Conservation (phyloP, 1,139 yeast species). For the Casaregolazyma suthepensis region DNA sequence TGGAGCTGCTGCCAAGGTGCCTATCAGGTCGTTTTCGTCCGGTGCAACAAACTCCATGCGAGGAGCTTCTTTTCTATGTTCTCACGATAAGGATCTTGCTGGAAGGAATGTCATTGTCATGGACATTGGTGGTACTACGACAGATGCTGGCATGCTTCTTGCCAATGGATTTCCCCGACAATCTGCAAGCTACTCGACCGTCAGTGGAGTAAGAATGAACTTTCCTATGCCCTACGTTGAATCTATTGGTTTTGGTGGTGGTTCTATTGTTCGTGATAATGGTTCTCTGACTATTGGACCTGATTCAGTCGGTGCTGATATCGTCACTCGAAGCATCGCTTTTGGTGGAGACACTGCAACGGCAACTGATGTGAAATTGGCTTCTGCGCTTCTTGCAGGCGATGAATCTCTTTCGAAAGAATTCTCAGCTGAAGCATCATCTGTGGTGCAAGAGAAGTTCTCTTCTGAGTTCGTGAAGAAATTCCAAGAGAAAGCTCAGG, state of each 20-base stretch:
- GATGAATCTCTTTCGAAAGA: conserved; percentile 1
- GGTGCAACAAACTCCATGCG: conserved; percentile 45
- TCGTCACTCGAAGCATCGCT: conserved; percentile 28
- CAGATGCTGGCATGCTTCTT: conserved; percentile 40
- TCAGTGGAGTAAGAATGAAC: conserved; percentile 42
- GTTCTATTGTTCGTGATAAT: conserved; percentile 35
- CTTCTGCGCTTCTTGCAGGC: conserved; percentile 14
- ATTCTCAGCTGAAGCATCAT: not conserved
- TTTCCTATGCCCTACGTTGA: conserved; percentile 44
- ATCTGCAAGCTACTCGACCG: conserved; percentile 34
- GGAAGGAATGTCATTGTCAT: conserved; percentile 34
- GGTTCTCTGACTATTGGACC: conserved; percentile 35
- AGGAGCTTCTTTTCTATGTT: conserved; percentile 40
- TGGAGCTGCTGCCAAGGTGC: conserved; percentile 33
- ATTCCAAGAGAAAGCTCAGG: conserved; percentile 26
- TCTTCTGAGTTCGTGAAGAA: conserved; percentile 13
- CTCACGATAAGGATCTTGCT: conserved; percentile 26
- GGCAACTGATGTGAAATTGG: conserved; percentile 36
- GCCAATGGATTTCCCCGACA: conserved; percentile 40
- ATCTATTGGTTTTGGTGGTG: conserved; percentile 42
- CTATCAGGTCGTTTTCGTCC: conserved; percentile 41
- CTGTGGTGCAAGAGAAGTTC: conserved; percentile 12
- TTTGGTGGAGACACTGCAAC: conserved; percentile 38
- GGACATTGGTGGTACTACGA: conserved; percentile 43
- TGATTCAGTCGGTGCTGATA: conserved; percentile 39